These are phyloP conservation scores for Trametes coccinea DNA, from an alignment of 768 basidiomycete genomes.

Conservation along the genomic window DNA sequence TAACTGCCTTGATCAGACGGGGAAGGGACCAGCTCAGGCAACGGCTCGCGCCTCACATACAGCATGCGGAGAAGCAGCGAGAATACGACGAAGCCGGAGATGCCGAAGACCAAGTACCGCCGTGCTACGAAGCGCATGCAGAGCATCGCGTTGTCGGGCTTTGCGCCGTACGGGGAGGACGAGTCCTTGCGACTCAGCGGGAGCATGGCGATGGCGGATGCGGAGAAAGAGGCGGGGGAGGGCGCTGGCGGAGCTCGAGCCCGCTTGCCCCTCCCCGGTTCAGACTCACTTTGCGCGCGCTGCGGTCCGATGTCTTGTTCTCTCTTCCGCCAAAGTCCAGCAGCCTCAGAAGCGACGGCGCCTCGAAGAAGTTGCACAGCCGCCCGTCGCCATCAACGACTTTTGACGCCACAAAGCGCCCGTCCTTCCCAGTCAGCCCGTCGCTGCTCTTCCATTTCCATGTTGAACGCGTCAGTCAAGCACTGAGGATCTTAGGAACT, in stretches of 20 bases:
- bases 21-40: not conserved
- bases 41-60: not conserved
- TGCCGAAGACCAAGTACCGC: slow-evolving; percentile 10
- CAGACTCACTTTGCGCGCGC: too few relatives aligned
- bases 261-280: too few relatives aligned
- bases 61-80: slow-evolving; percentile 11
- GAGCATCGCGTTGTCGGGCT: not conserved
- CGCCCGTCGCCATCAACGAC: too few relatives aligned
- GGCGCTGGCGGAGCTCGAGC: not conserved
- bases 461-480: too few relatives aligned
- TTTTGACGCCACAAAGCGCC: too few relatives aligned
- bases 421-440: too few relatives aligned
- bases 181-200: slow-evolving; percentile 2
- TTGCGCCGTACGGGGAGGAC: not conserved
- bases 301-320: too few relatives aligned
- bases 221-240: not conserved
- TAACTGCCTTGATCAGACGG: not conserved
- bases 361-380: not conserved
- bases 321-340: not conserved
- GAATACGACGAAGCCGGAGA: slow-evolving; percentile 10
- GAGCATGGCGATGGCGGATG: slow-evolving; percentile 10
- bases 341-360: too few relatives aligned
- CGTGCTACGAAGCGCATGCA: slow-evolving; percentile 11
- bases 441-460: too few relatives aligned
- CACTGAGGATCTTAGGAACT: too few relatives aligned